Base-by-base conservation (phyloP, 345 rosid genomes). In the Eutrema japonicum region DNA sequence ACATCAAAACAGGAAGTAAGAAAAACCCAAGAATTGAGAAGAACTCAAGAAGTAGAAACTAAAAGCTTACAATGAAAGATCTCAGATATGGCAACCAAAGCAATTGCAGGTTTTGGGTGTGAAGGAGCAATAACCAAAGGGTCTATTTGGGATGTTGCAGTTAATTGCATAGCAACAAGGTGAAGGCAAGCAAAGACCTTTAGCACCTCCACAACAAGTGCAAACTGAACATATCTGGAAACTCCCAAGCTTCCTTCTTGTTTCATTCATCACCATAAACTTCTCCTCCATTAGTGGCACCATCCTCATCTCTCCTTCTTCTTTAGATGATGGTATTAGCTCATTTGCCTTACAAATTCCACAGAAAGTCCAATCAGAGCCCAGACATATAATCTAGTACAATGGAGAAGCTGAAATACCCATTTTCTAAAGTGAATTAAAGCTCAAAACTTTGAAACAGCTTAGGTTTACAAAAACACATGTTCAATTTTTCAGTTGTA, bases 91-190 rank as follows among this genome's bases (percentile, higher is more conserved):
- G 86, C 98, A 94, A 57, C 93, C 86, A 77, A 89, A 83, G 83
- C 98, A 94, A 83, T 91, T 91, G 75, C 98, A 94, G 71, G 97
- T 79, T 79, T 86, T 91, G 80, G 98, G 97, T 68, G 98, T 91
- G 84, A 94, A 94, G 22, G 98, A 89, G 71, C 97, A 94, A 83
- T 86, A 94, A 51, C 98, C 98, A 72, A 89, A 94, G 50, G 98
- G 98, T 76, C 91, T 84, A 70, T 94, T 91, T 12, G 98, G 98
- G 41, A 94, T 94, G 82, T 91, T 94, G 93, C 98, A 94, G 61
- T 89, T 91, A 85, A 94, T 91, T 22, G 97, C 97, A 78, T 80
- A 94, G 82, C 98, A 94, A 79, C 98, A 94, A 37, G 98, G 97
- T 14, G 96, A 87, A 13, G 93, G 88, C 78, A 94, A 74, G 68